Evolutionary conservation across 257 asterid genomes (phyloP).

Genomic region (Nicotiana paniculata): DNA sequence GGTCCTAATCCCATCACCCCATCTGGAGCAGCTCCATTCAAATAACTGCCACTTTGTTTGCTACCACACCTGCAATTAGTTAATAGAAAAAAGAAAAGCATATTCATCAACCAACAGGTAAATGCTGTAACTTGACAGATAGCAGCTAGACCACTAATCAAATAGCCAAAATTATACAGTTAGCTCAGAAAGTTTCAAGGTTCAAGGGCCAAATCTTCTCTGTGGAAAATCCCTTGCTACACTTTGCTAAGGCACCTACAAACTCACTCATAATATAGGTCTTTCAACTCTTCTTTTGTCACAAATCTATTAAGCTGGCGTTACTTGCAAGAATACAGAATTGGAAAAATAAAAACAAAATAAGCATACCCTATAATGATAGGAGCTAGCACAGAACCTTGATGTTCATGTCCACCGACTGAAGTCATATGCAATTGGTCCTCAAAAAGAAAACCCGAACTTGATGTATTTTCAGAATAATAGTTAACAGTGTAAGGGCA

Average conservation of each 20-base stretch:
- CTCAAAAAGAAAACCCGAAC: constrained; percentile 70
- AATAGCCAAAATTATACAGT: background rate
- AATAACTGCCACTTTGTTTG: constrained; percentile 66
- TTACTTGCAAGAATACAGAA: constrained; percentile 1
- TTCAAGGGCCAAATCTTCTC: background rate
- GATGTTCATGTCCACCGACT: constrained; percentile 34
- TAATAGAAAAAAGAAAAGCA: background rate
- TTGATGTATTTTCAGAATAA: constrained; percentile 53
- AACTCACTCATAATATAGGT: background rate
- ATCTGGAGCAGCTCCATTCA: constrained; percentile 77
- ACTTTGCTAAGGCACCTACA: background rate
- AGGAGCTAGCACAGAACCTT: constrained; percentile 39
- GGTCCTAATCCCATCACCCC: constrained; percentile 86
- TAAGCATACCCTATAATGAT: constrained; percentile 52
- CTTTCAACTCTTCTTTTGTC: background rate
- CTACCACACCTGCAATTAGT: constrained; percentile 63
- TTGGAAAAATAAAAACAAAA: background rate
- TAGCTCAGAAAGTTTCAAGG: background rate
- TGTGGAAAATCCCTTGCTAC: background rate
- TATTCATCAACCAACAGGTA: constrained; percentile 3
- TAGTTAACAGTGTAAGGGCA: constrained; percentile 64
- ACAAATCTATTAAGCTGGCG: background rate
- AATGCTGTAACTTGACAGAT: background rate
- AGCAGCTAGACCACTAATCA: background rate
- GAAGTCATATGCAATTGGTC: constrained; percentile 57